Base-by-base conservation (phyloP, 441 rosid genomes). In the Erysimum cheiri region DNA sequence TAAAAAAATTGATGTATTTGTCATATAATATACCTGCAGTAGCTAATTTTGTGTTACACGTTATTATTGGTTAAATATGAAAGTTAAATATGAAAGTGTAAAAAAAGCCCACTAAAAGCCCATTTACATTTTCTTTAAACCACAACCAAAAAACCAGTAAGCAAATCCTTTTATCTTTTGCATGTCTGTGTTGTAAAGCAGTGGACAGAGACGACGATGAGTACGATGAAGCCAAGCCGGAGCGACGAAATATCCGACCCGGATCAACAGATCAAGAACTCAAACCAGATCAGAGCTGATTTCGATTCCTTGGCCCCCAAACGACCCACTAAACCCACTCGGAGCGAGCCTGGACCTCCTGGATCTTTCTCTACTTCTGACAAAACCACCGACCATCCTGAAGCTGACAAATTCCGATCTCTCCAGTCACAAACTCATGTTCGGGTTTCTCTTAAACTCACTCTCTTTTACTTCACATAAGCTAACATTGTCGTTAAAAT, bases 241-340 rank as follows among this genome's bases (percentile, higher is more conserved):
- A 90, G 93, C 82, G 96, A 88, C 68, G 89, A 88, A 62, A 76
- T 85, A 49, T 8, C 79, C 76, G 88, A 85, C 39, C 80, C 71
- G 6, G 81, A 77, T 64, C 72, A 78, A 5, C 92, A 84, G 60
- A 74, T 84, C 22, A 57, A 76, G 71, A 81, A 82, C 68, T 14
- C 86, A 32, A 70, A 78, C 41, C 85, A 80, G 77, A 68, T 84
- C 72, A 82, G 85, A 74, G 80, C 85, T 64, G 93, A 79, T 40
- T 82, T 90, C 61, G 89, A 86, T 60, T 81, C 89, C 33, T 17
- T 81, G 47, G 83, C 85, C 36, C 89, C 90, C 13, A 86, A 82
- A 75, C 85, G 92, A 76, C 84, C 91, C 78, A 48, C 76, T 69
- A 87, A 76, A 46, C 79, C 79, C 49, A 70, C 69, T 35, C 56